Base-by-base conservation (phyloP, 2,329 filamentous ascomycete species). In the Penicillium sp. region DNA sequence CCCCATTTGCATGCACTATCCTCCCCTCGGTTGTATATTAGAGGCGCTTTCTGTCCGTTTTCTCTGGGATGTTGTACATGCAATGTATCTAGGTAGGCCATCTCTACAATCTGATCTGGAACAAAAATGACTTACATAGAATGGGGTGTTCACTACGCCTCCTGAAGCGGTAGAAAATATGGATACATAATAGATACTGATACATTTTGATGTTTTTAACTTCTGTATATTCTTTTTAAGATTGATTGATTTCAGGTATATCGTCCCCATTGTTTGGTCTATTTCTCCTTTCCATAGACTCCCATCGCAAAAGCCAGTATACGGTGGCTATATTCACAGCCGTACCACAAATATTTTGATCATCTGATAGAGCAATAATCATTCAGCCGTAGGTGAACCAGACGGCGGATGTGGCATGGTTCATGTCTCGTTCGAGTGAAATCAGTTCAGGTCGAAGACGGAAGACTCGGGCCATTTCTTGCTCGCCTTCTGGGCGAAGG, bases 401-500 rank as follows among this genome's bases (percentile, higher is more conserved):
- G 35, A 38, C 35, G 16, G 33, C 6, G 8, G 11, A 5, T 4
- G 9, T 20, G 4, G 10, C 10, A 38, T 20, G 35, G 35, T 11
- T 22, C 9, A 13, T 50, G 28, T 30, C 41, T 30, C 18, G 24
- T 30, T 13, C 22, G 39, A 41, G 10, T 36, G 16, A 20, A 9
- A 20, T 62, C 50, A 69, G 35, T 61, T 58, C 45, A 63, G 46
- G 46, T 55, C 56, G 47, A 76, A 76, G 5, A 67, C 59, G 14
- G 70, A 71, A 41, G 72, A 71, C 56, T 75, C 68, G 4, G 65
- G 65, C 72, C 72, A 76, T 58, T 68, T 72, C 55, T 66, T 67
- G 53, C 57, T 66, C 7, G 73, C 73, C 56, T 71, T 73, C 44
- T 70, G 53, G 4, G 63, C 63, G 49, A 83, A 85, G 44, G 76